Evolutionary conservation across 2,329 filamentous ascomycete genomes (phyloP).

Genomic region (Graphiopsis chlorocephala): DNA sequence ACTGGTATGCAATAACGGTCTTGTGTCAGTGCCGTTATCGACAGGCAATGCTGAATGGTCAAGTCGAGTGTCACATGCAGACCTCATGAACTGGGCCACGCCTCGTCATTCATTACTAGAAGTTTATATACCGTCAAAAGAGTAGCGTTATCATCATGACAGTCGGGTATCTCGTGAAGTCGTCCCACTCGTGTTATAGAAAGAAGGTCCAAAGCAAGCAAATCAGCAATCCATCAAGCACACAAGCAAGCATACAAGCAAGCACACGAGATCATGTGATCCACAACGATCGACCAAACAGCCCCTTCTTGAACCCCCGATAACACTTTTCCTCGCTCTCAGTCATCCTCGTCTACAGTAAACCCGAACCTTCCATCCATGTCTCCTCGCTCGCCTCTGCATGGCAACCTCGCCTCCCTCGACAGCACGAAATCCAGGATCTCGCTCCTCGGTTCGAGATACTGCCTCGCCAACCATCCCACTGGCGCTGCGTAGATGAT

Average conservation of each 20-base stretch:
- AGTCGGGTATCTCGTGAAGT: not conserved
- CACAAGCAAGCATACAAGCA: not conserved
- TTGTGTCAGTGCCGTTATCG: not conserved
- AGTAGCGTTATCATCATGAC: not conserved
- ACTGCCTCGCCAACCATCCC: constrained; percentile 46
- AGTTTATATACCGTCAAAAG: not conserved
- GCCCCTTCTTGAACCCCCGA: not conserved
- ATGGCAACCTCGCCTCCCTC: constrained; percentile 37
- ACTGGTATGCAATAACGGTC: not conserved
- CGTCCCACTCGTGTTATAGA: not conserved
- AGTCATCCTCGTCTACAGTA: constrained; percentile 9
- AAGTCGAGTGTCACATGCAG: not conserved
- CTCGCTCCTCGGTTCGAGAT: constrained; percentile 45
- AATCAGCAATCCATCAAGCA: not conserved
- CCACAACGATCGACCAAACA: not conserved
- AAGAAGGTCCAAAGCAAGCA: not conserved
- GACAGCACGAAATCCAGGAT: constrained; percentile 46
- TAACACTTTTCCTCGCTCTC: not conserved
- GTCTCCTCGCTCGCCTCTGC: constrained; percentile 7
- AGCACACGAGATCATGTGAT: not conserved
- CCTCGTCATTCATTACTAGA: not conserved
- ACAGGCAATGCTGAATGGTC: not conserved
- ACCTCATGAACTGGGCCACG: not conserved
- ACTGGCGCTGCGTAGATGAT: constrained; percentile 43
- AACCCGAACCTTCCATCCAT: constrained; percentile 13